Conservation (phyloP, 208 protist genomes). For the Leishmania major region DNA sequence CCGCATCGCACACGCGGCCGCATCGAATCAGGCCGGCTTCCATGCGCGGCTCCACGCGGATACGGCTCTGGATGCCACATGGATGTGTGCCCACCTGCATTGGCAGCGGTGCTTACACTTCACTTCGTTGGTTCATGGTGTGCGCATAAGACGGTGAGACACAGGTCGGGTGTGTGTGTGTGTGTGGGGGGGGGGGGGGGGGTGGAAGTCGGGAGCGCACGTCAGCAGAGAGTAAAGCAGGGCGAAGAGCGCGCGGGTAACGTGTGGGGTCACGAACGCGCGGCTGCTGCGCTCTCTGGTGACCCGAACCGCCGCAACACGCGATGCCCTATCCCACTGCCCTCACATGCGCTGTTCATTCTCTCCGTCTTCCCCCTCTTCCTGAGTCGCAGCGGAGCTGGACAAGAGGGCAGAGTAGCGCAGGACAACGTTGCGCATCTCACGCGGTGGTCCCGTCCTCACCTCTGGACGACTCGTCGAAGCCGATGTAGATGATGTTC, state of each 20-base stretch:
- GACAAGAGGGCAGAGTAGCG: not conserved
- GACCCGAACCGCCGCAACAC: not conserved
- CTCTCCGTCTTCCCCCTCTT: not conserved
- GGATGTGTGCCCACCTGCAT: not conserved
- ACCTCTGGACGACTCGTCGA: conserved; percentile 26
- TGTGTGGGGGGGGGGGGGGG: not conserved
- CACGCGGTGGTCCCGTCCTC: not conserved
- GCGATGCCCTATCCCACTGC: not conserved
- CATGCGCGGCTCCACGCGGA: not conserved
- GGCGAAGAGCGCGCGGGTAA: not conserved
- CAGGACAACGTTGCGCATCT: not conserved
- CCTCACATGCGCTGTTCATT: not conserved
- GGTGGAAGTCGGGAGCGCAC: not conserved
- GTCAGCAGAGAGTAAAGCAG: not conserved
- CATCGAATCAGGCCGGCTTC: not conserved
- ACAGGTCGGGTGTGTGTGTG: not conserved
- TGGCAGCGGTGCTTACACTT: not conserved
- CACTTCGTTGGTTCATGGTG: not conserved
- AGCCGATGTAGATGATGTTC: conserved; percentile 76
- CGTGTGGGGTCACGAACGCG: not conserved
- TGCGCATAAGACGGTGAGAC: not conserved
- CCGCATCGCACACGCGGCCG: not conserved
- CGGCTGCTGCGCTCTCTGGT: not conserved
- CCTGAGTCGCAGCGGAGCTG: not conserved
- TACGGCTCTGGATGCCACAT: not conserved